Base-by-base conservation (phyloP, 2,329 filamentous ascomycete genomes). In the Lasiodiplodia sp. region DNA sequence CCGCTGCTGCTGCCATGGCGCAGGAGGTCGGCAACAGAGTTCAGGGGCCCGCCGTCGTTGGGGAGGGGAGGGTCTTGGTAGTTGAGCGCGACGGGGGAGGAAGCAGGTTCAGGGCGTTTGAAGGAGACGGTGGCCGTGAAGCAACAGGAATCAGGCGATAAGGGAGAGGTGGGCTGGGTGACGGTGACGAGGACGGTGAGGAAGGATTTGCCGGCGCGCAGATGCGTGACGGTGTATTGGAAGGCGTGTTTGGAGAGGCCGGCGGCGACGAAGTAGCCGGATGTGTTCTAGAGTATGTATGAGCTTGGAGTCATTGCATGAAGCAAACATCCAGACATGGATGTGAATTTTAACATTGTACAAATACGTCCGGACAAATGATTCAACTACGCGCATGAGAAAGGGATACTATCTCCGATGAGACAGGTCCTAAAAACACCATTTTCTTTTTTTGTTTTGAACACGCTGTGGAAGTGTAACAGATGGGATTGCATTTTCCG, bases 81-180 rank as follows among this genome's bases (percentile, higher is more conserved):
- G 49, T 23, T 2, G 49, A 28, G 23, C 10, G 49, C 11, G 21
- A 0, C 1, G n/a, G 49, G 23, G 49, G 5, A n/a, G 14, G 16
- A 44, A 1, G 31, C 31, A 7, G 40, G 40, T 7, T 44, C 40
- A 23, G 49, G 49, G 2, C 78, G 80, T 72, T 87, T 86, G 78
- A 87, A 87, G 4, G 83, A 86, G 70, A 81, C 83, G 1, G 84
- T 80, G 64, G 83, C 83, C 0, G 83, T 85, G 74, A 87, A 87
- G 77, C 83, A 85, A 65, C 40, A n/a, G 40, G 14, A 83, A 78
- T 6, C 81, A 77, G 71, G 81, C 74, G n/a, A 73, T 74, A 25
- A 14, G 21, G 49, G 49, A 10, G 49, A 52, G 44, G 80, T 75
- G 12, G 77, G 77, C 72, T 87, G 85, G 0, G 81, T 83, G 2